Percentiles rank a stretch among this genome's conserved stretches.
Evolutionary conservation across 345 rosid species (phyloP).

Genomic region (Eucalyptus rudis): DNA sequence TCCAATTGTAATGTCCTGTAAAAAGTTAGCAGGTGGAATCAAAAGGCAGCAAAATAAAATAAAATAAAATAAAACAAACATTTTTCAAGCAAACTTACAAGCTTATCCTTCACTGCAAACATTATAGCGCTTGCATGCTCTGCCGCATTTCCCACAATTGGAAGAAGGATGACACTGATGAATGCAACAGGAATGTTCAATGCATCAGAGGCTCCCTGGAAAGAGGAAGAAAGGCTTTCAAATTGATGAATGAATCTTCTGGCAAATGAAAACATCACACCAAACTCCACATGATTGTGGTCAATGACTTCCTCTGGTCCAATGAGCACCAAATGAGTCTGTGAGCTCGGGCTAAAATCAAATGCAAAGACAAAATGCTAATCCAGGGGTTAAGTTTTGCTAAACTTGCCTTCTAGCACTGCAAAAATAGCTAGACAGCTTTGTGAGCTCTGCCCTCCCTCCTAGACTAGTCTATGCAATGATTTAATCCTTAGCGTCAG

Average conservation of each 20-base stretch:
- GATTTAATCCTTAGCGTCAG: background rate
- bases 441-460: background rate
- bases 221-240: background rate
- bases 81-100: conserved; percentile 11
- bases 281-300: background rate
- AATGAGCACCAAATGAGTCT: background rate
- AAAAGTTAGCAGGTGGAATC: background rate
- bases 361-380: background rate
- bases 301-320: background rate
- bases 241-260: background rate
- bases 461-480: background rate
- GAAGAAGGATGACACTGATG: conserved; percentile 37
- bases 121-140: conserved; percentile 42
- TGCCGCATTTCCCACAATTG: conserved; percentile 48
- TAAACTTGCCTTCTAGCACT: background rate
- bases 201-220: conserved; percentile 32
- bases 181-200: conserved; percentile 30
- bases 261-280: background rate
- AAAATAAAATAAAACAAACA: background rate
- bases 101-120: conserved; percentile 51
- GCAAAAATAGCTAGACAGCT: background rate
- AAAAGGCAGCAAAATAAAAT: background rate
- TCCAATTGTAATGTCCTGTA: conserved; percentile 32
- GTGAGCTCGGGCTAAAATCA: background rate
- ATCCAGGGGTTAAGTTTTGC: background rate